Conservation (phyloP, 1,139 yeast genomes). For the Suhomyces kunorum region DNA sequence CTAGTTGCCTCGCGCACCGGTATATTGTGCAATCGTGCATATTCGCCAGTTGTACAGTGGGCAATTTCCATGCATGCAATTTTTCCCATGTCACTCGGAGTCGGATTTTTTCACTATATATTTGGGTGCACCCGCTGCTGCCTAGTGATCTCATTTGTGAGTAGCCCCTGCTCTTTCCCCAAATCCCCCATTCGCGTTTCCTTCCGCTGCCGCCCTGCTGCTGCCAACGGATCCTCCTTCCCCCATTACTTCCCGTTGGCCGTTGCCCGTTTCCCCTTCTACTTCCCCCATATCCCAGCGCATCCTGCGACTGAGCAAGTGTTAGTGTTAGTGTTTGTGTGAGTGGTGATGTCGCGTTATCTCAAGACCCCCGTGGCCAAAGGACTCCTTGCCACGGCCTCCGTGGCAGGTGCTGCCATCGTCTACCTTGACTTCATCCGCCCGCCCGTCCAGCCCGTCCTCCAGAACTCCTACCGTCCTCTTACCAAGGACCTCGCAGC, state of each 20-base stretch:
- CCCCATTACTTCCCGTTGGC: too few relatives aligned
- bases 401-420: conserved; percentile 39
- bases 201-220: background rate
- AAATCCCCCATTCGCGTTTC: background rate
- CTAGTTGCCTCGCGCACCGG: conserved; percentile 1
- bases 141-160: background rate
- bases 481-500: conserved; percentile 34
- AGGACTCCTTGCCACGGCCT: conserved; percentile 24
- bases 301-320: background rate
- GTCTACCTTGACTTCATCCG: conserved; percentile 46
- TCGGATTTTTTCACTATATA: conserved; percentile 4
- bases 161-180: too few relatives aligned
- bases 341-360: conserved; percentile 14
- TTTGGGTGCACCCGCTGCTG: conserved; percentile 2
- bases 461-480: conserved; percentile 38
- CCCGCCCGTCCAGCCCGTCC: conserved; percentile 35
- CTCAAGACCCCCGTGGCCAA: conserved; percentile 33
- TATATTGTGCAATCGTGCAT: conserved; percentile 1
- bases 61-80: conserved; percentile 1
- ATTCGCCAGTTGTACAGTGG: background rate
- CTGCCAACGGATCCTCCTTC: too few relatives aligned
- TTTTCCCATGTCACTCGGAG: conserved; percentile 3
- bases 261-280: background rate
- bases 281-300: background rate
- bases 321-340: too few relatives aligned